Evolutionary conservation across 2,329 filamentous ascomycete genomes (phyloP).

Genomic region (Arthrobotrys conoides): DNA sequence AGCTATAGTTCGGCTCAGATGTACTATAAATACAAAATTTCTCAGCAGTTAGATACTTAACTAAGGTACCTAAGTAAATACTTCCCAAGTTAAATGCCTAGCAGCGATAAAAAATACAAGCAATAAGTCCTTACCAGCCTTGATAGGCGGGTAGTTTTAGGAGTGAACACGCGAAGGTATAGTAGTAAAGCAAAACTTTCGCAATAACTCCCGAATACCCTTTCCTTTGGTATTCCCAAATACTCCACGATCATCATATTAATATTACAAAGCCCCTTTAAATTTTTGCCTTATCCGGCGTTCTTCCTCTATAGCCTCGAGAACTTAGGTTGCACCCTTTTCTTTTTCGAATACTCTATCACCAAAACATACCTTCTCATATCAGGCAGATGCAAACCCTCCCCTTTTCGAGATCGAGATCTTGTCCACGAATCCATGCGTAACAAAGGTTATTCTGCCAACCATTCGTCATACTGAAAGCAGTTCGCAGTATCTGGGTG

Average conservation of each 20-base stretch:
- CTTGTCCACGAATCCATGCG: neutral
- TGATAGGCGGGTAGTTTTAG: neutral
- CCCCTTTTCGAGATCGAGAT: too few relatives aligned
- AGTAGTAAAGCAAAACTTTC: neutral
- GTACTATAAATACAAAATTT: too few relatives aligned
- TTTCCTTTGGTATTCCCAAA: neutral
- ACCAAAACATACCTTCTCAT: neutral
- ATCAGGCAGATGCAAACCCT: neutral
- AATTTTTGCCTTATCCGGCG: neutral
- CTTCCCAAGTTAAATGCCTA: too few relatives aligned
- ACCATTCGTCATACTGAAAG: slow-evolving; percentile 60
- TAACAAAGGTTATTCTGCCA: slow-evolving; percentile 39
- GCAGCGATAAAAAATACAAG: neutral
- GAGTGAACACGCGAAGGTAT: neutral
- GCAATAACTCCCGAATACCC: neutral
- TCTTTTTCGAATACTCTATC: neutral
- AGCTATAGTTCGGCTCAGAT: too few relatives aligned
- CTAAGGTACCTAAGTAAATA: too few relatives aligned
- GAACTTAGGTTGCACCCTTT: neutral
- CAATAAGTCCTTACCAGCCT: neutral
- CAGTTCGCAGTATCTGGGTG: slow-evolving; percentile 15
- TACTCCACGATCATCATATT: slow-evolving; percentile 18
- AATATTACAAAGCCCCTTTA: neutral
- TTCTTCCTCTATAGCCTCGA: too few relatives aligned
- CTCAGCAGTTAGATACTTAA: too few relatives aligned